Evolutionary conservation across 139 green algal species (phyloP), one percentile per base, ranked within the genome.

Genomic region (Trebouxia sp.): DNA sequence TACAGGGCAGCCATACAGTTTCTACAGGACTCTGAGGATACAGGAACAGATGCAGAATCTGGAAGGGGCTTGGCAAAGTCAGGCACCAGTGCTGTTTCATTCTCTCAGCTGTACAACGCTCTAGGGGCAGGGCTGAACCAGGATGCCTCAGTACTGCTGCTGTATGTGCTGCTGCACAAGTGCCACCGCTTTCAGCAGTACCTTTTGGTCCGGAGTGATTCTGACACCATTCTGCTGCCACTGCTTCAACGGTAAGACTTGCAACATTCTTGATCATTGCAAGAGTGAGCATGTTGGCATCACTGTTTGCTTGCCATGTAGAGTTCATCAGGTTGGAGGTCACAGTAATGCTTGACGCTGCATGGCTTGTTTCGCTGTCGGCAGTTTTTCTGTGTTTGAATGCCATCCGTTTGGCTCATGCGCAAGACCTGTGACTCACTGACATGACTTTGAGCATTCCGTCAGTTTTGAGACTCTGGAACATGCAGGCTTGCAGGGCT

Each of bases 161-260:
- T 97, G 38, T 97, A 97, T 87, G 80, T 84, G n/a, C 75, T 97
- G 75, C 82, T 97, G 75, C 92, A 97, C 62, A 82, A 82, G 76
- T 86, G 84, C 70, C 77, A 48, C 5, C 26, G 74, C 42, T 95
- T 95, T 79, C 83, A 86, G 65, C 76, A 93, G 26, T 93, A 92
- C 62, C 80, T 89, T 37, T 82, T 93, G 30, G 87, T 91, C 35
- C 85, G 79, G 65, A 89, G 83, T 24, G 92, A 96, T 81, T 75
- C 91, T 30, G 91, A 94, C 65, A 88, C 86, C 10, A 35, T 96
- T 58, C 74, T 97, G 69, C 81, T 97, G 77, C 93, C 93, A 9
- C 80, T 97, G 51, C 85, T 97, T 84, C 82, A 88, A 15, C 39
- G 58, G 58, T 69, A 41, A 41, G 30, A n/a, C n/a, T n/a, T n/a